phyloP scores from a whole-genome alignment of 2,329 filamentous ascomycete genomes.

The Trichoderma semiorbis region DNA sequence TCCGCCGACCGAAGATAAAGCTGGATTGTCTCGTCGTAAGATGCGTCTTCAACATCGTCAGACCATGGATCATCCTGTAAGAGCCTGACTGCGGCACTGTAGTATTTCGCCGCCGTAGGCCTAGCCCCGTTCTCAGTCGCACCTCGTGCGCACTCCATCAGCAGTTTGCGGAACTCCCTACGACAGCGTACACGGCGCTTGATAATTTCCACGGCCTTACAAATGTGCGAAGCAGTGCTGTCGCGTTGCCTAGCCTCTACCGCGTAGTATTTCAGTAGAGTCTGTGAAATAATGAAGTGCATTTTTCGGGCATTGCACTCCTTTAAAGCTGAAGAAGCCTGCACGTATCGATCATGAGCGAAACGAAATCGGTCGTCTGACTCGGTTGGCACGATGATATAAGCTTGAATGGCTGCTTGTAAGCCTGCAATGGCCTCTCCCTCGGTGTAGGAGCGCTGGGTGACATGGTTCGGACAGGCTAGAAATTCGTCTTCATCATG shows the following conservation, averaged over 20 bases:
- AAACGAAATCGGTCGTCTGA: slow-evolving; percentile 86
- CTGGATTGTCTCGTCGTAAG: slow-evolving; percentile 81
- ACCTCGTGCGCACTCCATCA: slow-evolving; percentile 74
- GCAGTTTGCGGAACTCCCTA: slow-evolving; percentile 66
- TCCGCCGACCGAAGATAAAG: slow-evolving; percentile 78
- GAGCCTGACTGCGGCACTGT: slow-evolving; percentile 70
- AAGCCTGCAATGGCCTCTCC: slow-evolving; percentile 71
- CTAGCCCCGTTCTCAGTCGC: slow-evolving; percentile 80
- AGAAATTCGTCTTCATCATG: slow-evolving; percentile 38
- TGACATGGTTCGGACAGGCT: neutral
- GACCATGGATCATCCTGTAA: slow-evolving; percentile 78
- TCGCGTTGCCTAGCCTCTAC: slow-evolving; percentile 63
- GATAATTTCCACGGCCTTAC: slow-evolving; percentile 72
- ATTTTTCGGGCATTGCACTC: slow-evolving; percentile 71
- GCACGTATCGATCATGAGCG: slow-evolving; percentile 81
- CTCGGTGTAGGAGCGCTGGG: slow-evolving; percentile 48
- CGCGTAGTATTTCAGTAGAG: slow-evolving; percentile 68
- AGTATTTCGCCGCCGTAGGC: slow-evolving; percentile 79
- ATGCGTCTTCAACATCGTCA: slow-evolving; percentile 65
- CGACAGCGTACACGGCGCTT: slow-evolving; percentile 59
- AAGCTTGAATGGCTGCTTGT: slow-evolving; percentile 76
- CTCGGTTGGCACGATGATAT: slow-evolving; percentile 76
- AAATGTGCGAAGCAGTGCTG: slow-evolving; percentile 76
- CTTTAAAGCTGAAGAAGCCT: slow-evolving; percentile 66
- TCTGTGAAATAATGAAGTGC: slow-evolving; percentile 86